A percentile compares a stretch with the other conserved stretches of the same genome.
These are phyloP conservation scores for Lumnitzera racemosa DNA, from an alignment of 345 rosid genomes.

Conservation along the genomic window DNA sequence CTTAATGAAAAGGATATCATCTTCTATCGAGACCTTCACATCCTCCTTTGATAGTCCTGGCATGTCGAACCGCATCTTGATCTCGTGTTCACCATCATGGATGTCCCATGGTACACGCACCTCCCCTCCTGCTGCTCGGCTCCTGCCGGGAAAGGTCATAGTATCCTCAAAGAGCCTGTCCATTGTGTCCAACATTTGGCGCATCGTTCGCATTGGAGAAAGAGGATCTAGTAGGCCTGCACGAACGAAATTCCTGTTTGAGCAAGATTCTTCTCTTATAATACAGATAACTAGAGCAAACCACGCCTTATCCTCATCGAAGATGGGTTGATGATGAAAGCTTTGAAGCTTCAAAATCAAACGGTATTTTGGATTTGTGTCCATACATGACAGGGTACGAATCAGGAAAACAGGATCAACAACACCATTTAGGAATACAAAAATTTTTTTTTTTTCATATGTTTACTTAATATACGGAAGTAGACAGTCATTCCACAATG, in stretches of 20 bases:
- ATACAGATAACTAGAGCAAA: background rate
- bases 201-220: constrained; percentile 72
- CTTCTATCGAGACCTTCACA: constrained; percentile 59
- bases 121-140: constrained; percentile 24
- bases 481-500: too few relatives aligned
- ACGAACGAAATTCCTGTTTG: too few relatives aligned
- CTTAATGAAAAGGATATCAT: constrained; percentile 48
- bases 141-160: constrained; percentile 27
- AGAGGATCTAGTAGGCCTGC: constrained; percentile 57
- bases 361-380: too few relatives aligned
- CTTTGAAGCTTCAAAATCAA: background rate
- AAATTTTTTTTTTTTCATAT: too few relatives aligned
- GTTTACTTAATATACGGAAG: too few relatives aligned
- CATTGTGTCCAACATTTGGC: constrained; percentile 74
- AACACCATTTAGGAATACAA: too few relatives aligned
- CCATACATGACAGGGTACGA: too few relatives aligned
- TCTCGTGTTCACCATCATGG: constrained; percentile 65
- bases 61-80: constrained; percentile 82
- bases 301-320: too few relatives aligned
- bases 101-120: constrained; percentile 75
- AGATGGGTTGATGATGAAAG: too few relatives aligned
- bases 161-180: constrained; percentile 61
- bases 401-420: too few relatives aligned
- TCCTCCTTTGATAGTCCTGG: constrained; percentile 78
- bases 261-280: too few relatives aligned